Conservation (phyloP, 176 grass and related monocot genomes). For the Saccharum spontaneum region DNA sequence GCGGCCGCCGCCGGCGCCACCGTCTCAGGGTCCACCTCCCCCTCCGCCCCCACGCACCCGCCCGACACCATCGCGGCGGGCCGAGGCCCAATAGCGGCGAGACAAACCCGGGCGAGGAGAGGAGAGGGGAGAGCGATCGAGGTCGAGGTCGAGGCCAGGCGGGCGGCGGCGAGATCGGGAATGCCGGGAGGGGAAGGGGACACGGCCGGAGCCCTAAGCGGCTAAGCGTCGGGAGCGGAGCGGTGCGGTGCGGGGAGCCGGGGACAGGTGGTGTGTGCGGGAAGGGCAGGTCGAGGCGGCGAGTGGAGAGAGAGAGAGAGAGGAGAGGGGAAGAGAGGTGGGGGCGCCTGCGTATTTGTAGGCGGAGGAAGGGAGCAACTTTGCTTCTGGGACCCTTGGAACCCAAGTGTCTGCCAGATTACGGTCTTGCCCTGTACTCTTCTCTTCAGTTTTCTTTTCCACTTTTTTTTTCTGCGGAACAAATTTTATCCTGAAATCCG, state of each 20-base stretch:
- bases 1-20: not conserved
- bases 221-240: conserved; percentile 28
- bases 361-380: conserved; percentile 39
- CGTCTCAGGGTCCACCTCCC: conserved; percentile 14
- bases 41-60: conserved; percentile 44
- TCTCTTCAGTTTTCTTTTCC: not conserved
- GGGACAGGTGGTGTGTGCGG: conserved; percentile 30
- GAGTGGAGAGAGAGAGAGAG: conserved; percentile 10
- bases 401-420: not conserved
- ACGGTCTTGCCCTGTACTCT: conserved; percentile 20
- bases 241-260: too few relatives aligned
- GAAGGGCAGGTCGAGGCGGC: not conserved
- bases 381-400: not conserved
- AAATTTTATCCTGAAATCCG: not conserved
- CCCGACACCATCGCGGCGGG: conserved; percentile 52
- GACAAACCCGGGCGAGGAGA: not conserved
- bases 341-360: conserved; percentile 59
- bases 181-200: conserved; percentile 25
- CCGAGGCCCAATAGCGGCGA: not conserved
- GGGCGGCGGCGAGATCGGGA: conserved; percentile 43
- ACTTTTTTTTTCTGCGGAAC: not conserved
- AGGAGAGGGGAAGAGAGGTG: not conserved
- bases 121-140: not conserved
- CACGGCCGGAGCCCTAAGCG: conserved; percentile 33
- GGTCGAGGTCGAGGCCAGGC: not conserved